Base-by-base conservation (phyloP, 1,284 basidiomycete genomes). In the Rhodotorula mucilaginosa region DNA sequence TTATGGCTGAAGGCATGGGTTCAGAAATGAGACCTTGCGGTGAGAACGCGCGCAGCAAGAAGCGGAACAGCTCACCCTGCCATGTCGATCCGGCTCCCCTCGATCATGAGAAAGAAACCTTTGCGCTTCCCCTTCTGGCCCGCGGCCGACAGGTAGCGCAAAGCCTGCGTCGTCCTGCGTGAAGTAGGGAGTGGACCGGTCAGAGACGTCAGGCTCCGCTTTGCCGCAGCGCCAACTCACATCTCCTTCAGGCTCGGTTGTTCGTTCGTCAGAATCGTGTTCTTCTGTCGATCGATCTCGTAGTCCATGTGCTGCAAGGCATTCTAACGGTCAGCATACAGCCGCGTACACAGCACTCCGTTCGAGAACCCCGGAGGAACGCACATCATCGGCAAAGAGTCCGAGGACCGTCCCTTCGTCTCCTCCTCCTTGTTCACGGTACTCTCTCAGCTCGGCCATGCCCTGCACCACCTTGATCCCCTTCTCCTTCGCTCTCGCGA, bases 81-180 rank as follows among this genome's bases (percentile, higher is more conserved):
- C 51, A 80, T 74, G 59, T 80, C 80, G 49, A 80, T 80, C 48
- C 79, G 76, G 18, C 76, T 78, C 3, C 79, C 79, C 66, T 80
- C 79, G 61, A 80, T 78, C 77, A 80, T 78, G 60, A 80, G 72
- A 58, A 80, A 79, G 39, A 78, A 79, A 2, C 78, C 76, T 26
- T 76, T 70, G 60, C 70, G 73, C 23, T 70, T 69, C 64, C 71
- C 75, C 26, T 69, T 68, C 19, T 64, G 39, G 0, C 39, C 31
- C 7, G 57, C 19, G 18, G 44, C 44, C 44, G 77, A 70, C 3
- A 79, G 64, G 18, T 78, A 72, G 3, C 75, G 60, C 10, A 79
- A 71, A 23, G 76, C 75, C 3, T 64, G 64, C 0, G 73, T 70
- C 15, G 78, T 67, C 74, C 77, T 73, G 54, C 61, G 58, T n/a